Evolutionary conservation across 257 asterid species (phyloP).

Genomic region (Solanum etuberosum): DNA sequence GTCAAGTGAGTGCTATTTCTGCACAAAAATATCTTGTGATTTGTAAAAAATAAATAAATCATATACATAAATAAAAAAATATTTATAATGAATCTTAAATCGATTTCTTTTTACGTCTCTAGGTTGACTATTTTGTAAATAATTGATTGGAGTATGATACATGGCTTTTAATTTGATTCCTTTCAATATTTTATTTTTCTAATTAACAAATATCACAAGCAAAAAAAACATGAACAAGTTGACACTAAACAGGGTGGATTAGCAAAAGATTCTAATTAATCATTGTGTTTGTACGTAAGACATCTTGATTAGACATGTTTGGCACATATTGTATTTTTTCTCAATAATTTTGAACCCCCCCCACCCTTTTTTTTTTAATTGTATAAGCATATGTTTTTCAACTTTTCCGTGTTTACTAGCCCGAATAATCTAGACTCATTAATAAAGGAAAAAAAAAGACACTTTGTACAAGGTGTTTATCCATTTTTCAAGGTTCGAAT

Average conservation of each 20-base stretch:
- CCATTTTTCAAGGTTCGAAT: background rate
- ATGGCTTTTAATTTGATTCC: background rate
- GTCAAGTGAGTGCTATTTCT: background rate
- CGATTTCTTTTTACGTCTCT: background rate
- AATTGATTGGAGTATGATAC: background rate
- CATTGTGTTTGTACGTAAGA: background rate
- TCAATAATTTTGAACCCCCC: background rate
- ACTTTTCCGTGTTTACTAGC: background rate
- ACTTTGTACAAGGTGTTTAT: background rate
- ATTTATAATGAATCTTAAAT: background rate
- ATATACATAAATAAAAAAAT: background rate
- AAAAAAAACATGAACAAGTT: background rate
- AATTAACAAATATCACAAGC: background rate
- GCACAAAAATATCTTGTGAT: background rate
- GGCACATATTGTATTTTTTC: background rate
- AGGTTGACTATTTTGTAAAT: background rate
- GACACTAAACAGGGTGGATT: background rate
- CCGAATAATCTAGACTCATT: background rate
- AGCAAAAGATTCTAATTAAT: background rate
- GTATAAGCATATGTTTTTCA: background rate
- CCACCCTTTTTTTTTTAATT: no score
- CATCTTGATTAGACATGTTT: background rate
- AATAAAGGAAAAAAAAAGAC: background rate
- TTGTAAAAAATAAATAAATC: background rate
- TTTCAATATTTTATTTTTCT: background rate